Conservation (phyloP, 2,329 filamentous ascomycete genomes). For the Phaeoacremonium minimum region DNA sequence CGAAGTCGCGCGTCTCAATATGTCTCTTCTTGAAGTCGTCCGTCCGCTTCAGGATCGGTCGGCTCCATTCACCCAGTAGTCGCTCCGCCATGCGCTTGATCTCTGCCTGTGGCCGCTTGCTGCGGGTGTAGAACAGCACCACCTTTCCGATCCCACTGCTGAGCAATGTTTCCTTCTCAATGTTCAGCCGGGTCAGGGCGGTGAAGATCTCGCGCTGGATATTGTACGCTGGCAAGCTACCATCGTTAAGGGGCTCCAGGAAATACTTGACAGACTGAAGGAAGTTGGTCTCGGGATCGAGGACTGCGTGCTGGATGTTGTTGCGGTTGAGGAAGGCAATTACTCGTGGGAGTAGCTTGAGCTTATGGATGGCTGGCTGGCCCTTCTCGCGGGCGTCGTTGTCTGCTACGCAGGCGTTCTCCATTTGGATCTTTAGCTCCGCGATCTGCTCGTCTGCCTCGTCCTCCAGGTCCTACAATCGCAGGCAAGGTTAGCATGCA, state of each 20-base stretch:
- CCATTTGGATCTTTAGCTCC: conserved; percentile 84
- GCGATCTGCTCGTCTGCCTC: conserved; percentile 88
- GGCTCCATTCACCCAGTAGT: conserved; percentile 91
- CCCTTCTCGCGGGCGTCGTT: conserved; percentile 75
- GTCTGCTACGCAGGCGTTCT: conserved; percentile 81
- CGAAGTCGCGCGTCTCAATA: conserved; percentile 59
- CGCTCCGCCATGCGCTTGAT: conserved; percentile 95
- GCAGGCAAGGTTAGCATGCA: conserved; percentile 15
- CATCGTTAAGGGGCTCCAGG: conserved; percentile 90
- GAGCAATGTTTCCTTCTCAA: conserved; percentile 85
- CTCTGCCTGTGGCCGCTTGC: conserved; percentile 77
- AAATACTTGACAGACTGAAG: conserved; percentile 95
- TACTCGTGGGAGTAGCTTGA: conserved; percentile 90
- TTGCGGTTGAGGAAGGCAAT: conserved; percentile 85
- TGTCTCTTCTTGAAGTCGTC: conserved; percentile 90
- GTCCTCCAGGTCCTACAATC: conserved; percentile 73
- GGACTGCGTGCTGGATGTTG: conserved; percentile 75
- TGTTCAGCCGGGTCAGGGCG: conserved; percentile 73
- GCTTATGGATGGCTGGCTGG: conserved; percentile 83
- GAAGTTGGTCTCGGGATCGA: conserved; percentile 93
- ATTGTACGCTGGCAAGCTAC: conserved; percentile 90
- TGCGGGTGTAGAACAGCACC: conserved; percentile 94
- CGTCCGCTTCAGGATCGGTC: conserved; percentile 87
- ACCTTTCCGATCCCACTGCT: conserved; percentile 95
- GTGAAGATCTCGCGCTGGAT: conserved; percentile 94